These are phyloP conservation scores for Suillus paluster DNA, from an alignment of 768 basidiomycete species.

Conservation along the genomic window DNA sequence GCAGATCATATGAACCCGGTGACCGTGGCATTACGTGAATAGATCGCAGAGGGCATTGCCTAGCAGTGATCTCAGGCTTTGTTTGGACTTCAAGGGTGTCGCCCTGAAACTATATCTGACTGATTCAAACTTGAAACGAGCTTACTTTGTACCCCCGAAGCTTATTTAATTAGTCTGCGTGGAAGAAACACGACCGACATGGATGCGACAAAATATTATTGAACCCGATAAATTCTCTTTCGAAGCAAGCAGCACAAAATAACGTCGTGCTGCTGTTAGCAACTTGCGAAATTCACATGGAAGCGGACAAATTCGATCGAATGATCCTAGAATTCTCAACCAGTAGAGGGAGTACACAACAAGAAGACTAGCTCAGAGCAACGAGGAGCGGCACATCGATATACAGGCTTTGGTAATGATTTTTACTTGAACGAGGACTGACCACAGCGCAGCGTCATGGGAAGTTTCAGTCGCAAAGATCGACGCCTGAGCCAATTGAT, in stretches of 20 bases:
- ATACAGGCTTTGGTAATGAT: background rate
- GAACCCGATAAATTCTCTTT: background rate
- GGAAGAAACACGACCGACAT: background rate
- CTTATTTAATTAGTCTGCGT: background rate
- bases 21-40: slow-evolving; percentile 2
- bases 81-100: background rate
- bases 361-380: background rate
- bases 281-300: background rate
- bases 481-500: slow-evolving; percentile 68
- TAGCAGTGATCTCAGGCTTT: too few relatives aligned
- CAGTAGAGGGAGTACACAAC: background rate
- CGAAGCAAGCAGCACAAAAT: background rate
- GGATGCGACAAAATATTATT: background rate
- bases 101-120: slow-evolving; percentile 1
- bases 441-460: slow-evolving; percentile 9
- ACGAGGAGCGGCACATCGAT: background rate
- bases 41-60: background rate
- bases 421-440: background rate
- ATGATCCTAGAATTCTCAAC: background rate
- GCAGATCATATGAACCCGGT: background rate
- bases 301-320: background rate
- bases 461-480: slow-evolving; percentile 66
- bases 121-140: background rate
- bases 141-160: background rate
- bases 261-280: background rate